Conservation (phyloP, 345 rosid genomes). For the Hibiscus mutabilis region DNA sequence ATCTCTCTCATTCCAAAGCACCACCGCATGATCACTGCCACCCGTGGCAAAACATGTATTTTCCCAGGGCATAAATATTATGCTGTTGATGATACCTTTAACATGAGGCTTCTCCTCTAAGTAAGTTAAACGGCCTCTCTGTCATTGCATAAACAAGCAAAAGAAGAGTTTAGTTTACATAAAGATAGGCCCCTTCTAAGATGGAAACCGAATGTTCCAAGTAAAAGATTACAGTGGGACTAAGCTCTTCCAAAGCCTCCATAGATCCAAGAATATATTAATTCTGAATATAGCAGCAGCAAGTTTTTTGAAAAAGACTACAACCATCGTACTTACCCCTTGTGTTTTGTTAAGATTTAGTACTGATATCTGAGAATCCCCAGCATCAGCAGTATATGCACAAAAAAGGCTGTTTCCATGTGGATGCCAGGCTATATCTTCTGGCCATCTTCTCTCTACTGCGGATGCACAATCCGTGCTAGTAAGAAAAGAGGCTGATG, state of each 20-base stretch:
- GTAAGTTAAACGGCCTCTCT: constrained; percentile 55
- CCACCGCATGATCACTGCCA: constrained; percentile 84
- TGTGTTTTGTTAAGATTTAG: constrained; percentile 59
- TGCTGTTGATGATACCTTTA: constrained; percentile 78
- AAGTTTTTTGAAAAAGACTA: constrained; percentile 3
- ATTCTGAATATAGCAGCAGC: constrained; percentile 5
- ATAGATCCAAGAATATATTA: background rate
- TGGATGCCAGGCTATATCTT: constrained; percentile 95
- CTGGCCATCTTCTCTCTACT: constrained; percentile 82
- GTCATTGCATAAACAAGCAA: constrained; percentile 18
- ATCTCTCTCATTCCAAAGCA: constrained; percentile 70
- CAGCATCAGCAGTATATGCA: constrained; percentile 65
- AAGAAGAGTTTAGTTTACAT: background rate
- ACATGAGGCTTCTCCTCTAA: constrained; percentile 72
- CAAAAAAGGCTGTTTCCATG: constrained; percentile 59
- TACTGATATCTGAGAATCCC: constrained; percentile 81
- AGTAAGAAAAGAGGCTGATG: constrained; percentile 69
- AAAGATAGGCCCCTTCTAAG: background rate
- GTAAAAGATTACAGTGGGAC: background rate
- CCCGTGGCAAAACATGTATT: constrained; percentile 65
- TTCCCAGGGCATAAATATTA: constrained; percentile 83
- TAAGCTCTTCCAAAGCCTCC: background rate
- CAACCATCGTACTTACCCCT: constrained; percentile 41
- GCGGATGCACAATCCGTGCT: constrained; percentile 55
- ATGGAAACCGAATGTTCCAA: background rate